Evolutionary conservation across 164 flowering plant genomes (phyloP).

Genomic region (Aristolochia contorta): DNA sequence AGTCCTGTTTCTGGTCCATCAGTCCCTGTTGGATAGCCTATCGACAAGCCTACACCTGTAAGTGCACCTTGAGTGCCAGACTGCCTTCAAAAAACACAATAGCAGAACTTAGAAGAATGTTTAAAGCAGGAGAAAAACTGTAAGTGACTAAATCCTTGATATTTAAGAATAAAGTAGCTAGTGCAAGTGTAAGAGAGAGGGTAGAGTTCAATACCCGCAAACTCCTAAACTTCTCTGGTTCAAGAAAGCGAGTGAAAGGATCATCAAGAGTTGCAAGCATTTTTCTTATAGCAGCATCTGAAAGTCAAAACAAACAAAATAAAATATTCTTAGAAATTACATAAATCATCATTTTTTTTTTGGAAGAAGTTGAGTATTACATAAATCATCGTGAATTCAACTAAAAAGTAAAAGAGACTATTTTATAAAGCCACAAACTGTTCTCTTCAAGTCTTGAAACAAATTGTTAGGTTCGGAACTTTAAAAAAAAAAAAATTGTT

Average conservation of each 20-base stretch:
- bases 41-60: conserved; percentile 93
- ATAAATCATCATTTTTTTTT: too few relatives aligned
- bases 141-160: background rate
- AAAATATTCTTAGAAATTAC: too few relatives aligned
- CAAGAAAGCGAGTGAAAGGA: conserved; percentile 93
- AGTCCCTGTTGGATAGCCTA: conserved; percentile 59
- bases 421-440: too few relatives aligned
- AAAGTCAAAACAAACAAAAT: background rate
- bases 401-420: too few relatives aligned
- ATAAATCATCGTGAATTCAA: too few relatives aligned
- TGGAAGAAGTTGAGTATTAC: too few relatives aligned
- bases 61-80: conserved; percentile 96
- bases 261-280: conserved; percentile 90
- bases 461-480: too few relatives aligned
- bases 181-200: conserved; percentile 8
- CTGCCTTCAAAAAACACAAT: conserved; percentile 71
- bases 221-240: conserved; percentile 83
- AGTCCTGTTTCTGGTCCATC: conserved; percentile 59
- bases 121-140: background rate
- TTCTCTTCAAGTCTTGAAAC: too few relatives aligned
- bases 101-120: conserved; percentile 9
- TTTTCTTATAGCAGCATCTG: conserved; percentile 87
- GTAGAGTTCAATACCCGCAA: conserved; percentile 55
- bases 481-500: too few relatives aligned
- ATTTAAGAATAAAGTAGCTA: conserved; percentile 1